Evolutionary conservation across 2,329 filamentous ascomycete species (phyloP), one percentile per base, ranked within the genome.

Genomic region (Fusarium sp.): DNA sequence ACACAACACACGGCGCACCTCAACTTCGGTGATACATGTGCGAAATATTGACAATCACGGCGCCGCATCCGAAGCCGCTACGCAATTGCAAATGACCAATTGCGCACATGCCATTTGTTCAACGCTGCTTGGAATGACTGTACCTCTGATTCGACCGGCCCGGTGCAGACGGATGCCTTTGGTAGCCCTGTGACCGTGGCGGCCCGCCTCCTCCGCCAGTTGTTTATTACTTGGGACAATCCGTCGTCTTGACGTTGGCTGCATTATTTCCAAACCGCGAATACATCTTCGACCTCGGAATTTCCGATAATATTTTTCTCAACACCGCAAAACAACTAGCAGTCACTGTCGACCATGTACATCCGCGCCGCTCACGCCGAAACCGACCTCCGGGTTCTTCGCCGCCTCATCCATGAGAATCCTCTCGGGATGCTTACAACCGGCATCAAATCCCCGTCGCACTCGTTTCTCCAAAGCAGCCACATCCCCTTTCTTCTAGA

Each of bases 371-470:
- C 46, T 45, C 86, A 89, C 73, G 84, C 83, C 4, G 88, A 90
- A 65, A 64, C 78, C 22, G 75, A 79, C 56, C 78, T 87, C 44
- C 76, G 79, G 0, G 76, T 78, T 4, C 82, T 91, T 19, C 84
- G 83, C 23, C 76, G 83, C 49, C 81, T 91, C 58, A 87, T 91
- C 69, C 81, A 80, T 19, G 80, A 85, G 11, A 85, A 89, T 68
- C 87, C 88, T 0, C 80, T 91, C 0, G 89, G 89, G 1, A 79
- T 90, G 27, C 71, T 91, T 13, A 90, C 87, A 7, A 91, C 89
- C 0, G 86, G 85, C 3, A 85, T 91, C 40, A 73, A 78, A 6
- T 88, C 85, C 0, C 39, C 77, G 9, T 73, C 68, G 0, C 78
- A 82, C 62, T 82, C 83, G 0, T 78, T 84, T 10, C 81, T 90